Percentiles rank a stretch among this genome's conserved stretches.
Evolutionary conservation across 176 grass and related monocot species (phyloP).

Genomic region (Oryza australiensis): DNA sequence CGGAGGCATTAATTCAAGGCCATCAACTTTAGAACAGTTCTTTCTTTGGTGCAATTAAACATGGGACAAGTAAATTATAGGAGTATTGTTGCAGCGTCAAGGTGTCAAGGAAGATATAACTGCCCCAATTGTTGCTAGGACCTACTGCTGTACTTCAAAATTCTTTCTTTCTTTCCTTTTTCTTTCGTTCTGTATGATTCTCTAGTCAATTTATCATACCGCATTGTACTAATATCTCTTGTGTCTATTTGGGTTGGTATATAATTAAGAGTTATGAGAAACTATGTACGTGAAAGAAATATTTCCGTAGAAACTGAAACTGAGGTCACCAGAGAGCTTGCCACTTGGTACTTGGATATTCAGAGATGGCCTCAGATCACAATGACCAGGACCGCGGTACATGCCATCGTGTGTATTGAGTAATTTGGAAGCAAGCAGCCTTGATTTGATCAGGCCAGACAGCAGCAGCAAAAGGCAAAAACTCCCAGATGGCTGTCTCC

Average conservation of each 20-base stretch:
- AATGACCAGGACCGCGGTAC: background rate
- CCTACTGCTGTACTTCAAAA: background rate
- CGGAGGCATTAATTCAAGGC: constrained; percentile 9
- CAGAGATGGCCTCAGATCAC: constrained; percentile 2
- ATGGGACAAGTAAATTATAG: background rate
- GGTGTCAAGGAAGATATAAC: background rate
- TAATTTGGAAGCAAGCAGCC: constrained; percentile 16
- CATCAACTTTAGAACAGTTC: background rate
- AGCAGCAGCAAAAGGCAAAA: constrained; percentile 12
- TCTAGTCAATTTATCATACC: background rate
- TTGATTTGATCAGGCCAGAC: constrained; percentile 1
- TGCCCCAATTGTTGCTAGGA: background rate
- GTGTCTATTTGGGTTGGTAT: background rate
- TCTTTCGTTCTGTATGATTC: background rate
- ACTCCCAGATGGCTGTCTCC: background rate
- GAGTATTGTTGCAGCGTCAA: background rate
- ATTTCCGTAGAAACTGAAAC: background rate
- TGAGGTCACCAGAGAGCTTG: background rate
- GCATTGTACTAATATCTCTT: background rate
- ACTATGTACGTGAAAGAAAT: background rate
- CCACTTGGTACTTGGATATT: constrained; percentile 12
- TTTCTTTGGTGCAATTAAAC: background rate
- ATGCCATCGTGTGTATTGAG: background rate
- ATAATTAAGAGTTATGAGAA: background rate
- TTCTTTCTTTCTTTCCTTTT: background rate